Percentiles rank a stretch among this genome's conserved stretches.
phyloP scores from a whole-genome alignment of 2,329 filamentous ascomycete species.

The Chaetomium olivaceum region DNA sequence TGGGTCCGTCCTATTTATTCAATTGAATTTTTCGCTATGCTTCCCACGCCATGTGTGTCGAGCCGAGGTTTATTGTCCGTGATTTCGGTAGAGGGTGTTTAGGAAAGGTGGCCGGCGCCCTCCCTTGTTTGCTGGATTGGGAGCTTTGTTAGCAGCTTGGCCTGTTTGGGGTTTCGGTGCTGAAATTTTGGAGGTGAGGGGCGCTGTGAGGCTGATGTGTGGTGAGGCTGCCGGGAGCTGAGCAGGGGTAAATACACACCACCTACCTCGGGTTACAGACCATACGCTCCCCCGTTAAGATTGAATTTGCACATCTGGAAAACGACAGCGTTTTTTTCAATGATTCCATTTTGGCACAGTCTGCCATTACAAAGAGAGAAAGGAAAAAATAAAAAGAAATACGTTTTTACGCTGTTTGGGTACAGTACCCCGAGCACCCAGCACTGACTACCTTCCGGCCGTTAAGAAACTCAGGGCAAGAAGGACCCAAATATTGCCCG shows the following conservation, averaged over 20 bases:
- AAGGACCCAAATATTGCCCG: no score
- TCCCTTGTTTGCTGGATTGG: not conserved
- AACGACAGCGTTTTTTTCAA: no score
- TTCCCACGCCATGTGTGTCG: not conserved
- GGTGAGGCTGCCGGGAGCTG: slow-evolving; percentile 23
- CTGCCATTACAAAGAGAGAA: no score
- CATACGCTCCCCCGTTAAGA: no score
- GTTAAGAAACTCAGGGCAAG: no score
- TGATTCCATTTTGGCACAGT: no score
- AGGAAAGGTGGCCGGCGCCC: not conserved
- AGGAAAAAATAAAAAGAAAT: no score
- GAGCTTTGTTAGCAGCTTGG: not conserved
- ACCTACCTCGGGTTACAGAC: no score
- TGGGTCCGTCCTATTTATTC: not conserved
- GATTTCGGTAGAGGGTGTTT: not conserved
- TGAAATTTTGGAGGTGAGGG: slow-evolving; percentile 16
- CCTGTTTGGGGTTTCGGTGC: not conserved
- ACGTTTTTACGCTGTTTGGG: no score
- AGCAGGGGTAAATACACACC: not conserved
- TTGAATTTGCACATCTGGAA: no score
- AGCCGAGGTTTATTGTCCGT: not conserved
- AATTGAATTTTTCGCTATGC: not conserved
- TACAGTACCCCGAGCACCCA: no score
- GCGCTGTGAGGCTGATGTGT: slow-evolving; percentile 20
- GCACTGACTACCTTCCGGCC: no score